Conservation (phyloP, 331 rosid species). For the Pyracantha coccinea region DNA sequence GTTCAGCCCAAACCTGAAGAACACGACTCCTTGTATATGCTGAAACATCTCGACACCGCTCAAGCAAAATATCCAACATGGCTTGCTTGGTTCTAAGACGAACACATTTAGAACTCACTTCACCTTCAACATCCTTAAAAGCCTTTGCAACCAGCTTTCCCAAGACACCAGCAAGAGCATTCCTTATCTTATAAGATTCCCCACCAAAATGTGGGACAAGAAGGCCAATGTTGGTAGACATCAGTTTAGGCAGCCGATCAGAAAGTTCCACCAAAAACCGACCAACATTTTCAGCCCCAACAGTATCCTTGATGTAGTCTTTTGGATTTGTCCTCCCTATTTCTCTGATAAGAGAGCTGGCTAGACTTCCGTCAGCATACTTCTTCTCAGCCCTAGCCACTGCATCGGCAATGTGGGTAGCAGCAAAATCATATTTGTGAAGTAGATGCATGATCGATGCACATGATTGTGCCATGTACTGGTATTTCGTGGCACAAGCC, state of each 20-base stretch:
- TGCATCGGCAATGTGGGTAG: slow-evolving; percentile 74
- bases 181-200: slow-evolving; percentile 88
- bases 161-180: slow-evolving; percentile 78
- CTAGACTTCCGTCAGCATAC: slow-evolving; percentile 85
- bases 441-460: slow-evolving; percentile 87
- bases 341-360: slow-evolving; percentile 69
- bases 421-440: slow-evolving; percentile 90
- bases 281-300: slow-evolving; percentile 92
- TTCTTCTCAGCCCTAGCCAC: slow-evolving; percentile 73
- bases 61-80: slow-evolving; percentile 92
- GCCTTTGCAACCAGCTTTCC: slow-evolving; percentile 86
- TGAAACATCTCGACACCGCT: slow-evolving; percentile 96
- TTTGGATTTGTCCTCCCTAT: slow-evolving; percentile 90
- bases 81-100: slow-evolving; percentile 95
- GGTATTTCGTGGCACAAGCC: slow-evolving; percentile 87
- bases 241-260: slow-evolving; percentile 78
- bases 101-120: slow-evolving; percentile 62
- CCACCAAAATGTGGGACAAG: slow-evolving; percentile 95
- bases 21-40: slow-evolving; percentile 96
- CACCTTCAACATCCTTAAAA: slow-evolving; percentile 76
- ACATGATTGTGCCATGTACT: slow-evolving; percentile 74
- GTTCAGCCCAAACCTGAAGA: slow-evolving; percentile 97
- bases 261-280: slow-evolving; percentile 87
- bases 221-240: slow-evolving; percentile 80
- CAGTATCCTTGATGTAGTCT: slow-evolving; percentile 79